Evolutionary conservation across 768 basidiomycete species (phyloP), one percentile per base, ranked within the genome.

Genomic region (Trametes coccinea): DNA sequence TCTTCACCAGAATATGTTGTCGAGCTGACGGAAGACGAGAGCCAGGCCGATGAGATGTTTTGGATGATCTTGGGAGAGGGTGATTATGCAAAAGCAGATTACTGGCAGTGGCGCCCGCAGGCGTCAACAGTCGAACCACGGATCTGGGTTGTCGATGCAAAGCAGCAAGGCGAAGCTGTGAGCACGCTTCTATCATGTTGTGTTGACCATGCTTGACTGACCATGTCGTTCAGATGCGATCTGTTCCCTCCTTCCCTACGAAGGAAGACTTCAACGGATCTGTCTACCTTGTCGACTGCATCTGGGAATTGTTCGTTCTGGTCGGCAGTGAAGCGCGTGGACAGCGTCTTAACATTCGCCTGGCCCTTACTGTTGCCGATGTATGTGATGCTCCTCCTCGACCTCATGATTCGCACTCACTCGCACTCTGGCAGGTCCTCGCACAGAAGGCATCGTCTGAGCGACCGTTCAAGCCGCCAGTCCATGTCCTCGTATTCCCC

Each of bases 1-100:
- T 66, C 70, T 17, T 74, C 74, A 49, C 71, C 75, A 4, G 72
- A 73, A 6, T 69, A 69, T 14, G 74, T 86, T 17, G 74, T 82
- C 6, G 87, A 90, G 63, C 79, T 93, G 8, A 62, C 72, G 1
- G 90, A 93, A 67, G 83, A 84, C n/a, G 82, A 84, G 66, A 80
- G 79, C 54, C 87, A 88, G 43, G 50, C 79, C 14, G 87, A 92
- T 56, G 89, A 92, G 61, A 85, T 92, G 82, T 92, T 94, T 70
- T 92, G 92, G 89, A 86, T 90, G 84, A 82, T 90, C 40, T 78
- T 93, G 2, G 92, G 92, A n/a, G 84, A 90, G 27, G 80, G 84
- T 2, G 81, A 82, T 2, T 92, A 86, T 70, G 90, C 90, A 3
- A 85, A 82, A 45, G 92, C 92, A 1, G 84, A 93, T 65, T 88